Evolutionary conservation across 306 rosid species (phyloP).

Genomic region (Gillenia trifoliata): DNA sequence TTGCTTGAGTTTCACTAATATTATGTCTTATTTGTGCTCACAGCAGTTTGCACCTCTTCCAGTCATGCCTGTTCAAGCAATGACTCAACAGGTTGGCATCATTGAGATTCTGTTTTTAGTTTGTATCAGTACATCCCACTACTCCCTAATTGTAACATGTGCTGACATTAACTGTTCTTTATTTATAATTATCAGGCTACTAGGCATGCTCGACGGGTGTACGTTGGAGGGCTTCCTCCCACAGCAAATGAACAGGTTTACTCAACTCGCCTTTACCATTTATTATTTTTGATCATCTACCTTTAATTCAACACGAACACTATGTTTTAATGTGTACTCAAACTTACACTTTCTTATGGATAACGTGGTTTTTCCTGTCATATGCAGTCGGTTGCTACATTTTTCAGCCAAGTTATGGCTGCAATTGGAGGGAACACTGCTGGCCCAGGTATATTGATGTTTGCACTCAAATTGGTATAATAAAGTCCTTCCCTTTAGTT

Average conservation of each 20-base stretch:
- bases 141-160: background rate
- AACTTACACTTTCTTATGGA: background rate
- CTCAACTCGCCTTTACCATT: background rate
- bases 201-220: slow-evolving; percentile 95
- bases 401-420: slow-evolving; percentile 96
- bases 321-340: background rate
- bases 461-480: background rate
- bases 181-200: slow-evolving; percentile 62
- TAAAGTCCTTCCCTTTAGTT: background rate
- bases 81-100: slow-evolving; percentile 88
- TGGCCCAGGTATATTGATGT: slow-evolving; percentile 69
- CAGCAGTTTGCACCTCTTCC: slow-evolving; percentile 85
- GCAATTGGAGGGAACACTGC: slow-evolving; percentile 98
- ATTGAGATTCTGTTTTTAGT: background rate
- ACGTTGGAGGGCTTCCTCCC: slow-evolving; percentile 97
- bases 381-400: slow-evolving; percentile 95
- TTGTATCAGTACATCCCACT: background rate
- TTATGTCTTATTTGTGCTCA: slow-evolving; percentile 17
- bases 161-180: background rate
- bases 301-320: background rate
- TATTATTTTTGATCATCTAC: background rate
- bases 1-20: background rate
- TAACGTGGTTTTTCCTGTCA: background rate
- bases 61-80: slow-evolving; percentile 98
- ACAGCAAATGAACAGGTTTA: slow-evolving; percentile 95